These are phyloP conservation scores for Gossypium sturtianum DNA, from an alignment of 345 rosid species.

Conservation along the genomic window DNA sequence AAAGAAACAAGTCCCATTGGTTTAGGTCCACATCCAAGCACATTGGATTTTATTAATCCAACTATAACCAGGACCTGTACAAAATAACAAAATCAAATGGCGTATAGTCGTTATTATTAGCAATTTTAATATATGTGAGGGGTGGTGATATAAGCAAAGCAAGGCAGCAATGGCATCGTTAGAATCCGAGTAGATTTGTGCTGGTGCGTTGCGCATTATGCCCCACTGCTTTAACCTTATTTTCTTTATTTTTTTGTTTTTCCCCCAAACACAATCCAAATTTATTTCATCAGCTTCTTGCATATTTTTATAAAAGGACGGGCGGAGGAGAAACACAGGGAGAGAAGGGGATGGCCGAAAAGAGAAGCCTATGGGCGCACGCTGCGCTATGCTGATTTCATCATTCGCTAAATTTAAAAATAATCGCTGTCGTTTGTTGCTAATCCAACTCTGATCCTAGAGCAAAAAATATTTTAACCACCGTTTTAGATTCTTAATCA, in stretches of 20 bases:
- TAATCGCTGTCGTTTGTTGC: constrained; percentile 8
- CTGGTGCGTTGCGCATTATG: constrained; percentile 41
- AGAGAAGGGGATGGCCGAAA: neutral
- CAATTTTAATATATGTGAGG: neutral
- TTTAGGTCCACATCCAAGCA: neutral
- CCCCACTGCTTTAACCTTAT: constrained; percentile 22
- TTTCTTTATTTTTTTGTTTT: neutral
- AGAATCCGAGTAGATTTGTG: constrained; percentile 50
- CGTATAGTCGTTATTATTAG: neutral
- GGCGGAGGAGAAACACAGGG: neutral
- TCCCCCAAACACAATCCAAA: neutral
- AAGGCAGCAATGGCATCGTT: constrained; percentile 20
- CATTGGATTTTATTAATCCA: neutral
- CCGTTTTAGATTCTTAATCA: neutral
- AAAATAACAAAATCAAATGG: neutral
- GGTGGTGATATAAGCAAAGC: constrained; percentile 34
- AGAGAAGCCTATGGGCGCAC: constrained; percentile 11
- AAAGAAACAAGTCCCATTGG: neutral
- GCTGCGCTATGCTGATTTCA: constrained; percentile 10
- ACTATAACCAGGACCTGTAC: neutral
- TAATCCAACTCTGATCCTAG: neutral
- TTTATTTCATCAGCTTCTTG: neutral
- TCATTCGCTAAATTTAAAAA: neutral
- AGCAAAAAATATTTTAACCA: neutral
- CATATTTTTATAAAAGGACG: neutral